These are phyloP conservation scores for Cyphellophora attinorum DNA, from an alignment of 2,329 filamentous ascomycete genomes.

Conservation along the genomic window DNA sequence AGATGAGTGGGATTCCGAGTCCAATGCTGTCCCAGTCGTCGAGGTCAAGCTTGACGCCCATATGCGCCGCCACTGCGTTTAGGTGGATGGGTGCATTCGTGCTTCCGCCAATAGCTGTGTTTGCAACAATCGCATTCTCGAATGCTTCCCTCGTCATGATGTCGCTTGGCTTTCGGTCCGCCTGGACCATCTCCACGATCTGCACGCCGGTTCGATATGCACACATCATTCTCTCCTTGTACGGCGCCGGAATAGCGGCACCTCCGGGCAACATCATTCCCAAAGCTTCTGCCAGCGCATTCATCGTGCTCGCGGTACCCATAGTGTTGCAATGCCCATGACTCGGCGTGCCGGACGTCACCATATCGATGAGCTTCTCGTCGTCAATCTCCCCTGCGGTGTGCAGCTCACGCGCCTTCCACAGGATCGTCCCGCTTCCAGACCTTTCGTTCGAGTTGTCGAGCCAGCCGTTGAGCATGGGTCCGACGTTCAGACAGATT, in stretches of 20 bases:
- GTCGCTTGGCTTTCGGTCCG: conserved; percentile 42
- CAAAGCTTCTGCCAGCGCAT: conserved; percentile 42
- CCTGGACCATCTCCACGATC: conserved; percentile 42
- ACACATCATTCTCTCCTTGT: conserved; percentile 38
- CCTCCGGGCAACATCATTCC: conserved; percentile 45
- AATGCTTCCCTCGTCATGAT: conserved; percentile 47
- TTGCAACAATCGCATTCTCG: conserved; percentile 46
- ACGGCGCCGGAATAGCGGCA: conserved; percentile 42
- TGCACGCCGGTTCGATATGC: conserved; percentile 40
- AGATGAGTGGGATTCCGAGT: conserved; percentile 39
- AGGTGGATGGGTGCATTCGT: conserved; percentile 50
- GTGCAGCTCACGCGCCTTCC: conserved; percentile 40
- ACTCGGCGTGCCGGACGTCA: conserved; percentile 29
- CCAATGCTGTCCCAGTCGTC: conserved; percentile 47
- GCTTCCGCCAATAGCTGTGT: conserved; percentile 47
- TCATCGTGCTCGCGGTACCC: conserved; percentile 46
- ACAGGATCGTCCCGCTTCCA: conserved; percentile 38
- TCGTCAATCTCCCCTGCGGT: conserved; percentile 37
- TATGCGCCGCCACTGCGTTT: conserved; percentile 45
- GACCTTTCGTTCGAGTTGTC: conserved; percentile 26
- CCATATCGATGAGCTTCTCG: conserved; percentile 36
- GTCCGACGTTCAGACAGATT: conserved; percentile 43
- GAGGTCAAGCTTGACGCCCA: conserved; percentile 39
- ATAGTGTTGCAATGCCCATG: conserved; percentile 45
- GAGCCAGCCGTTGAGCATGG: conserved; percentile 42